Percentiles rank a stretch among this genome's conserved stretches.
phyloP scores from a whole-genome alignment of 2,329 filamentous ascomycete genomes.

The Neoarthrinium moseri region DNA sequence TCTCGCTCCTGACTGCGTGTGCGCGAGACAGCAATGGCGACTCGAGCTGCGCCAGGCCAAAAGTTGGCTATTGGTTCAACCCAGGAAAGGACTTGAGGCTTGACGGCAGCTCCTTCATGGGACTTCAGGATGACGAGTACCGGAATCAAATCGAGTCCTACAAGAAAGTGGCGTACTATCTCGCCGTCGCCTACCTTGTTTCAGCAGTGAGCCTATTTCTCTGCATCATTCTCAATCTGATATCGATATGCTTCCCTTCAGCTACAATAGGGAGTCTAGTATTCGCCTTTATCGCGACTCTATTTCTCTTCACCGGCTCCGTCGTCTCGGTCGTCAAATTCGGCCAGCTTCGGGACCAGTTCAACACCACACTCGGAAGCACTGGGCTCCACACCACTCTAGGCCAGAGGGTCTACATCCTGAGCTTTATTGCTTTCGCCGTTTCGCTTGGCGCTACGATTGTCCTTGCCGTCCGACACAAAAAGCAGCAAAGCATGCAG shows the following conservation, averaged over 20 bases:
- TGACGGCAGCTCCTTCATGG: constrained; percentile 19
- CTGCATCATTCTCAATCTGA: constrained; percentile 13
- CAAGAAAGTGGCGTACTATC: constrained; percentile 22
- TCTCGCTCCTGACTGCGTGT: constrained; percentile 32
- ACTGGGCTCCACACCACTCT: constrained; percentile 22
- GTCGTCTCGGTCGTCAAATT: constrained; percentile 24
- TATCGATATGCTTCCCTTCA: constrained; percentile 16
- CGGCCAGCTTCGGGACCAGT: constrained; percentile 18
- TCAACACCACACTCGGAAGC: constrained; percentile 23
- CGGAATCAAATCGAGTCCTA: constrained; percentile 24
- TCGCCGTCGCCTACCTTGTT: constrained; percentile 27
- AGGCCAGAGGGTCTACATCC: constrained; percentile 20
- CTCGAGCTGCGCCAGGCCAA: constrained; percentile 23
- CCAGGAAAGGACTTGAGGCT: constrained; percentile 30
- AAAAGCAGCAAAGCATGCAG: constrained; percentile 3
- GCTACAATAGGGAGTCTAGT: constrained; percentile 15
- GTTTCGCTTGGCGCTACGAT: constrained; percentile 19
- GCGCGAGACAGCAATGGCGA: constrained; percentile 16
- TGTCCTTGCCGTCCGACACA: constrained; percentile 10
- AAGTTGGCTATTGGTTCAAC: constrained; percentile 29
- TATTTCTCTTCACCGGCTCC: constrained; percentile 25
- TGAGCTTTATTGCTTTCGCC: constrained; percentile 24
- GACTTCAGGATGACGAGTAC: constrained; percentile 17
- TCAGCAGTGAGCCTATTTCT: constrained; percentile 9
- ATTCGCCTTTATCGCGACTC: constrained; percentile 18